A percentile compares a stretch with the other conserved stretches of the same genome.
These are phyloP conservation scores for Solanum hybrid DNA, from an alignment of 305 asterid species.

Conservation along the genomic window DNA sequence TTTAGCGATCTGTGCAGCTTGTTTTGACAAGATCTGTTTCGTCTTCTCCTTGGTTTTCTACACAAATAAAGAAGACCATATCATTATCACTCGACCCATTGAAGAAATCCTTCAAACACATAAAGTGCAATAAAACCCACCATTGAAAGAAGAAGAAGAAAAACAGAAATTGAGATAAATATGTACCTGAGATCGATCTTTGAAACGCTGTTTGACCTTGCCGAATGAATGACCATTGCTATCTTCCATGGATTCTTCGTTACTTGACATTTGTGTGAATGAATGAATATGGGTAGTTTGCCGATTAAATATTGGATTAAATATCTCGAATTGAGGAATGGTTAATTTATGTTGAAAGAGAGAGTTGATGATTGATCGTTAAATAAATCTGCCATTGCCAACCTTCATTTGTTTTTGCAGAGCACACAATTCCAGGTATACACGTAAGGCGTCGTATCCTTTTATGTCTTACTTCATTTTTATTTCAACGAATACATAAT, in stretches of 20 bases:
- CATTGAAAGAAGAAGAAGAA: background rate
- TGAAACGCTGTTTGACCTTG: conserved; percentile 8
- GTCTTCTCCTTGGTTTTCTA: conserved; percentile 78
- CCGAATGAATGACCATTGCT: background rate
- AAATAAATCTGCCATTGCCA: background rate
- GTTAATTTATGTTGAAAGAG: background rate
- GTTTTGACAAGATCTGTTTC: conserved; percentile 70
- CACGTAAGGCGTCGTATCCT: background rate
- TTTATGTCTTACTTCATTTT: background rate
- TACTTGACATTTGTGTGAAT: conserved; percentile 1
- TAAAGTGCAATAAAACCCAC: conserved; percentile 10
- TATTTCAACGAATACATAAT: background rate
- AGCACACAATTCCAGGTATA: background rate
- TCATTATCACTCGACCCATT: background rate
- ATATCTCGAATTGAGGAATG: background rate
- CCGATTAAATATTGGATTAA: background rate
- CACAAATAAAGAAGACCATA: conserved; percentile 11
- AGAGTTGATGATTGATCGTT: background rate
- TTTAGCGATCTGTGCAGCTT: conserved; percentile 80
- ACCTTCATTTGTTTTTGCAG: background rate
- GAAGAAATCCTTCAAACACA: background rate
- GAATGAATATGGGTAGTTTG: background rate
- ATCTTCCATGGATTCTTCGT: conserved; percentile 6
- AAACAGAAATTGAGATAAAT: background rate
- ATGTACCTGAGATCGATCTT: conserved; percentile 14